phyloP scores from a whole-genome alignment of 2,329 filamentous ascomycete species.

The Phaeosphaeriaceae sp. region DNA sequence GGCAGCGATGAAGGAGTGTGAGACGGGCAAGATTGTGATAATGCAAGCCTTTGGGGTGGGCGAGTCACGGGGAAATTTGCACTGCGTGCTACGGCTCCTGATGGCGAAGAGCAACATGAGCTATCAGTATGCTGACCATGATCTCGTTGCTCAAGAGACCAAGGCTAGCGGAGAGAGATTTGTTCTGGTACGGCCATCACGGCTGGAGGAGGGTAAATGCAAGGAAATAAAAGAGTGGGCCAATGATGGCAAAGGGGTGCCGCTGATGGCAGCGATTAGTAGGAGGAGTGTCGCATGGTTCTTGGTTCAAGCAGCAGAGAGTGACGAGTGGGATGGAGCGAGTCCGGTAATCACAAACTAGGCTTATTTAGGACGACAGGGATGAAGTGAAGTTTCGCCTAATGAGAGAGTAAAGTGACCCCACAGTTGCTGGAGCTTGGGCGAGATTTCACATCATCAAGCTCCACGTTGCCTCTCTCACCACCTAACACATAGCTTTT shows the following conservation, averaged over 20 bases:
- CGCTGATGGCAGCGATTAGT: conserved; percentile 49
- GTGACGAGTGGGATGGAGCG: conserved; percentile 50
- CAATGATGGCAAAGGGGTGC: conserved; percentile 52
- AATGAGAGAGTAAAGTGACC: background rate
- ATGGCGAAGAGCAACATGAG: conserved; percentile 57
- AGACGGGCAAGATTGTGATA: conserved; percentile 54
- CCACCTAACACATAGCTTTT: background rate
- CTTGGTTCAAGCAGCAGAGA: conserved; percentile 54
- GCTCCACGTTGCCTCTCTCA: conserved; percentile 6
- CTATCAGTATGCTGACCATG: conserved; percentile 57
- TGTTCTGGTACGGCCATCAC: conserved; percentile 55
- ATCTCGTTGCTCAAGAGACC: conserved; percentile 53
- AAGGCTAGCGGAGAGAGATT: conserved; percentile 46
- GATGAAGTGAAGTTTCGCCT: no score
- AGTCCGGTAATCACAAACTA: conserved; percentile 58
- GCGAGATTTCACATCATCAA: conserved; percentile 6
- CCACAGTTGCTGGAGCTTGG: conserved; percentile 1
- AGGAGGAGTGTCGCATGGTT: conserved; percentile 55
- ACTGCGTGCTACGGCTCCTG: conserved; percentile 52
- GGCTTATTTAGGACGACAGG: no score
- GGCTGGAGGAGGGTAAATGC: conserved; percentile 51
- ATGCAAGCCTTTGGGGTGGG: conserved; percentile 60
- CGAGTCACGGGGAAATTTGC: conserved; percentile 52
- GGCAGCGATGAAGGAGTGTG: conserved; percentile 47
- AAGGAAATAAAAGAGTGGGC: conserved; percentile 49